Conservation (phyloP, 768 basidiomycete genomes). For the Tylopilus sp. region DNA sequence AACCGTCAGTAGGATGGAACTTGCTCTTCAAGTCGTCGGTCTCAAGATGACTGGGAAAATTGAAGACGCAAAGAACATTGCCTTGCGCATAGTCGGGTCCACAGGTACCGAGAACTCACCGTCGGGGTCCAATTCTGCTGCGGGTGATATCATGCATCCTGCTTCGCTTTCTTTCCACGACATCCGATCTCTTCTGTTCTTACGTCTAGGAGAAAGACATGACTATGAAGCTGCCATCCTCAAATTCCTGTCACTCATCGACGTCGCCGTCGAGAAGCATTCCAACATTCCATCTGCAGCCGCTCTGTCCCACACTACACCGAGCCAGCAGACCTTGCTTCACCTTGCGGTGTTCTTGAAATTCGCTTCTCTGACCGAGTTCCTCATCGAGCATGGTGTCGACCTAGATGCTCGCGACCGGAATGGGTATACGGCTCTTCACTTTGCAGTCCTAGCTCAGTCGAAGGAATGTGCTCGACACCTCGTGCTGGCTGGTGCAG, state of each 20-base stretch:
- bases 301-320: slow-evolving; percentile 69
- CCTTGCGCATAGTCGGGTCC: slow-evolving; percentile 86
- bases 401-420: slow-evolving; percentile 83
- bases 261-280: slow-evolving; percentile 51
- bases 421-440: slow-evolving; percentile 88
- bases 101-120: slow-evolving; percentile 52
- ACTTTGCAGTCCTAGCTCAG: slow-evolving; percentile 72
- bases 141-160: slow-evolving; percentile 53
- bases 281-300: slow-evolving; percentile 40
- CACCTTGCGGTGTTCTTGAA: slow-evolving; percentile 84
- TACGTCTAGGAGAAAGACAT: slow-evolving; percentile 49
- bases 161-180: slow-evolving; percentile 45
- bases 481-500: slow-evolving; percentile 79
- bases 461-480: slow-evolving; percentile 61
- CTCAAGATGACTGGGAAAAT: slow-evolving; percentile 96
- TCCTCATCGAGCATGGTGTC: slow-evolving; percentile 67
- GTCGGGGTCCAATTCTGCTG: slow-evolving; percentile 28
- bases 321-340: slow-evolving; percentile 80
- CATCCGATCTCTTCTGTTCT: slow-evolving; percentile 54
- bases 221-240: slow-evolving; percentile 76
- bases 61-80: slow-evolving; percentile 89
- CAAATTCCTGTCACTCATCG: slow-evolving; percentile 76
- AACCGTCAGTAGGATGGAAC: slow-evolving; percentile 70
- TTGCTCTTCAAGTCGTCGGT: slow-evolving; percentile 92
- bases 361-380: slow-evolving; percentile 64